Conservation (phyloP, 1,284 basidiomycete species). For the Heterobasidion annosum region DNA sequence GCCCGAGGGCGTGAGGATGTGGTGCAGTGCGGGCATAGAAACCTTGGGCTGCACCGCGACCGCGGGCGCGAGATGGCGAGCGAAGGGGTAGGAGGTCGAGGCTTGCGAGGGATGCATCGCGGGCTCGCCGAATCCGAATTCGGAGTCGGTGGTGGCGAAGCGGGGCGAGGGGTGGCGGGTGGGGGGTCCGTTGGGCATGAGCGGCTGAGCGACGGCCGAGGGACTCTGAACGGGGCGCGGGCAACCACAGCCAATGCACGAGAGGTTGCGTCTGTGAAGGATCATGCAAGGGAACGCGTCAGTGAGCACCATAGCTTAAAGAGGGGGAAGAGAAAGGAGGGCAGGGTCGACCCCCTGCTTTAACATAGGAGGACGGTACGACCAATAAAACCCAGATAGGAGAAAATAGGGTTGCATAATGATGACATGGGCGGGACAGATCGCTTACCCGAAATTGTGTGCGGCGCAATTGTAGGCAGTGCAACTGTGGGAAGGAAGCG, state of each 20-base stretch:
- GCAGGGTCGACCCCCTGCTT: too few relatives aligned
- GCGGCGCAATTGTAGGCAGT: constrained; percentile 8
- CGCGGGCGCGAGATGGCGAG: neutral
- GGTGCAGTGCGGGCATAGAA: constrained; percentile 16
- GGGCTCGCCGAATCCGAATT: neutral
- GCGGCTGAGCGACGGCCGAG: constrained; percentile 12
- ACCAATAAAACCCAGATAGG: neutral
- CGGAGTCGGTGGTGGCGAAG: constrained; percentile 16
- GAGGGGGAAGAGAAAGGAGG: neutral
- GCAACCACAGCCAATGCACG: constrained; percentile 66
- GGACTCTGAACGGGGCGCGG: constrained; percentile 35
- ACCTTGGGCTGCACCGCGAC: constrained; percentile 29
- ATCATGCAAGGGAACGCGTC: constrained; percentile 26
- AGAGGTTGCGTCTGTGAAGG: constrained; percentile 55
- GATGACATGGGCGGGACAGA: neutral
- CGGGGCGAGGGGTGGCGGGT: constrained; percentile 20
- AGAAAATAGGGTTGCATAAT: neutral
- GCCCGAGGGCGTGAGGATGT: constrained; percentile 61
- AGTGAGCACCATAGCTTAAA: too few relatives aligned
- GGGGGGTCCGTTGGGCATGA: constrained; percentile 13
- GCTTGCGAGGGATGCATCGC: neutral
- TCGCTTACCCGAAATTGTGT: constrained; percentile 13
- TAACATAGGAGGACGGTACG: too few relatives aligned
- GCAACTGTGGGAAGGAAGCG: constrained; percentile 5
- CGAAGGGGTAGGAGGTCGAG: neutral